Base-by-base conservation (phyloP, 1,139 yeast species). In the Kodamaea ohmeri region DNA sequence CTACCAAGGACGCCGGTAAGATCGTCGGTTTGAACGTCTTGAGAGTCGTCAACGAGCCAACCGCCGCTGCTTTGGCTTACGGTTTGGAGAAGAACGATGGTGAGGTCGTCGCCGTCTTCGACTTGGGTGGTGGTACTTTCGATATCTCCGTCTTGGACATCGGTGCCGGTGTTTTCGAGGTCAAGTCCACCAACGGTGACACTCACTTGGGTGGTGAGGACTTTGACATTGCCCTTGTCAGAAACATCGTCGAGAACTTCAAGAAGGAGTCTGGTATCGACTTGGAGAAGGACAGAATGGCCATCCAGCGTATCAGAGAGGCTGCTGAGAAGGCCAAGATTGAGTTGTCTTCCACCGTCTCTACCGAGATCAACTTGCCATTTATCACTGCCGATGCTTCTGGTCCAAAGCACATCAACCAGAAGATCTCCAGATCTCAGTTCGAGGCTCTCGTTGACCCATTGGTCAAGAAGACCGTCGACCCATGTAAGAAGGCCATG, bases 291-390 rank as follows among this genome's bases (percentile, higher is more conserved):
- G 98, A 92, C 76, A 85, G 97, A 72, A 90, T 90, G 96, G 97
- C 97, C 56, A 85, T 92, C 58, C 98, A 92, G 77, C 87, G 98
- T 77, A 90, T 94, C 71, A 88, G 98, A 78, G 98, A 92, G 76
- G 98, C 98, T 55, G 95, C 97, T 52, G 99, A 92, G 78, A 90
- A 92, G 84, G 98, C 98, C 61, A 92, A 92, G 85, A 89, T 89
- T 61, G 97, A 90, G 73, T 80, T 90, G 63, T 90, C 98, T 34
- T 88, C 97, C 34, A 87, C 97, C 50, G 83, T 86, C 45, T 72
- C 90, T 49, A 90, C 98, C 55, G 97, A 92, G 65, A 81, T 92
- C 62, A 90, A 90, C 81, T 79, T 92, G 63, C 98, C 98, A 52
- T 92, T 92, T 76, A 90, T 92, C 67, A 90, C 95, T 52, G 94